These are phyloP conservation scores for Silene latifolia DNA, from an alignment of 148 eudicot species.

Conservation along the genomic window DNA sequence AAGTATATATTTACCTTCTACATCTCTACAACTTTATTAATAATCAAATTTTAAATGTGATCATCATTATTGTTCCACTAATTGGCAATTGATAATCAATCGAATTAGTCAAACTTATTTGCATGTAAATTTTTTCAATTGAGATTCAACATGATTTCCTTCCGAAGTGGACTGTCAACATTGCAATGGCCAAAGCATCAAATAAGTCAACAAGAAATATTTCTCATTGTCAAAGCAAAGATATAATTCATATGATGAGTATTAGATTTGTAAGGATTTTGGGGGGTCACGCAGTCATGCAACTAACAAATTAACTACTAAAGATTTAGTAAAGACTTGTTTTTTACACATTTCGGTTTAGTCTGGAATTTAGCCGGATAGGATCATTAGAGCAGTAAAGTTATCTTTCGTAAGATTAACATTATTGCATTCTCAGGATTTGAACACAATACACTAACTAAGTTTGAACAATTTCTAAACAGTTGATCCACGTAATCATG, in stretches of 20 bases:
- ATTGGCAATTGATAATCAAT: background rate
- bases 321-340: background rate
- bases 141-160: conserved; percentile 17
- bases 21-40: no score
- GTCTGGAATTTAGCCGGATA: no score
- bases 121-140: background rate
- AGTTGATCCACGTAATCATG: no score
- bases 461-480: no score
- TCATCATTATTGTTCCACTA: background rate
- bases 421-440: no score
- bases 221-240: conserved; percentile 11
- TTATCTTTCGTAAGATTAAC: no score
- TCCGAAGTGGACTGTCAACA: conserved; percentile 17
- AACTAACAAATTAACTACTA: background rate
- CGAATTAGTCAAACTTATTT: background rate
- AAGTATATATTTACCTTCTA: no score
- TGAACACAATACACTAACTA: no score
- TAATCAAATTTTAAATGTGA: no score
- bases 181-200: conserved; percentile 12
- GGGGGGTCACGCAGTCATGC: conserved; percentile 29
- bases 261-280: conserved; percentile 29
- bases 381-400: no score
- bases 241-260: conserved; percentile 13
- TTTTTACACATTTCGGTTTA: no score
- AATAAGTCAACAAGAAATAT: conserved; percentile 21